phyloP scores from a whole-genome alignment of 768 basidiomycete species.

The Leccinum imitatum region DNA sequence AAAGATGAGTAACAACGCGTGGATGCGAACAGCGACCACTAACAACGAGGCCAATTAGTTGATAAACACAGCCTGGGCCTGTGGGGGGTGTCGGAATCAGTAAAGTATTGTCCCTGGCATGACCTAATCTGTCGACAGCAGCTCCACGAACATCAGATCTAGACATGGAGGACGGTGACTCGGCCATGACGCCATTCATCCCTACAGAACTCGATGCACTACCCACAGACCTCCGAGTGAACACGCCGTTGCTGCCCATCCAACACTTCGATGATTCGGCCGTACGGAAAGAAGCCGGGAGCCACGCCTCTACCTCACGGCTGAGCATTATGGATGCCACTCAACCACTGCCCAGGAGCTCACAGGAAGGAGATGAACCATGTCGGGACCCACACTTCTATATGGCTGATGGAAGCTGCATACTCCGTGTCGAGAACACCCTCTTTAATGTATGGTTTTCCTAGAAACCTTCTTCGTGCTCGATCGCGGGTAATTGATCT shows the following conservation, averaged over 20 bases:
- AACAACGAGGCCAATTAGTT: background rate
- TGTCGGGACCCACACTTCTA: constrained; percentile 57
- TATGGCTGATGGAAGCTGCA: constrained; percentile 66
- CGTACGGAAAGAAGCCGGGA: constrained; percentile 10
- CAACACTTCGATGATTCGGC: constrained; percentile 9
- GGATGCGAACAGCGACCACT: background rate
- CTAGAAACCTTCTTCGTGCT: background rate
- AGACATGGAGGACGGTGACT: constrained; percentile 19
- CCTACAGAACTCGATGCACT: constrained; percentile 20
- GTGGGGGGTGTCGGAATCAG: background rate
- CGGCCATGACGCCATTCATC: constrained; percentile 19
- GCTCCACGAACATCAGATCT: background rate
- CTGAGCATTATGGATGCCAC: constrained; percentile 1
- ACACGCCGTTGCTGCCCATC: constrained; percentile 3
- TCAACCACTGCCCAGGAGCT: background rate
- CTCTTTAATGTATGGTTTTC: constrained; percentile 60
- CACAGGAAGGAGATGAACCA: constrained; percentile 14
- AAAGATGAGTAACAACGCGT: background rate
- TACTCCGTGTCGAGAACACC: constrained; percentile 59
- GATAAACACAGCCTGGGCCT: background rate
- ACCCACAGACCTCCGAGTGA: background rate
- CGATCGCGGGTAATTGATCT: constrained; percentile 3
- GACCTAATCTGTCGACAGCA: constrained; percentile 7
- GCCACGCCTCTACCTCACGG: constrained; percentile 10
- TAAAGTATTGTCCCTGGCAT: background rate